These are phyloP conservation scores for Mycogone perniciosa DNA, from an alignment of 2,329 filamentous ascomycete genomes.

Conservation along the genomic window DNA sequence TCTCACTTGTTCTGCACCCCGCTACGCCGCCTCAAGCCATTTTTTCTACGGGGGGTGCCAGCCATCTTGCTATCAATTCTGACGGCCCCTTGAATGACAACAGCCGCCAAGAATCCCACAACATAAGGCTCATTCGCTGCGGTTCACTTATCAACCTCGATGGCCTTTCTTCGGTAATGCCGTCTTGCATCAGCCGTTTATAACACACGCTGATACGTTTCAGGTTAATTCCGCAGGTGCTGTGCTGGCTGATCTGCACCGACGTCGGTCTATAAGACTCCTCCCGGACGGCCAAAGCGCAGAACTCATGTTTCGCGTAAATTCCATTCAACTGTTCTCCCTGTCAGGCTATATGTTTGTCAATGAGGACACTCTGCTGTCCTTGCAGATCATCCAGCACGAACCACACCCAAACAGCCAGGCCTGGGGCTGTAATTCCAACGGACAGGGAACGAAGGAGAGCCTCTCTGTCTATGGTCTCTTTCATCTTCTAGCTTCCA, in stretches of 20 bases:
- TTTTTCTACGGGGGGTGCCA: slow-evolving; percentile 12
- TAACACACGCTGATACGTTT: slow-evolving; percentile 9
- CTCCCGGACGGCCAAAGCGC: slow-evolving; percentile 53
- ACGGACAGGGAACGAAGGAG: slow-evolving; percentile 62
- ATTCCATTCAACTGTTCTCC: slow-evolving; percentile 67
- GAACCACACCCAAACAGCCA: slow-evolving; percentile 80
- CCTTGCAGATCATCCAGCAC: slow-evolving; percentile 77
- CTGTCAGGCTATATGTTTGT: slow-evolving; percentile 65
- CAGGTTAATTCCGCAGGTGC: slow-evolving; percentile 81
- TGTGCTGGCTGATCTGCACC: slow-evolving; percentile 70
- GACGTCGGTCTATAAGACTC: slow-evolving; percentile 51
- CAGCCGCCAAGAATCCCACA: slow-evolving; percentile 39
- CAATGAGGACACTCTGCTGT: slow-evolving; percentile 70
- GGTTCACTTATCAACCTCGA: slow-evolving; percentile 68
- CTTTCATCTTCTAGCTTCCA: slow-evolving; percentile 68
- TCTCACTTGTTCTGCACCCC: background rate
- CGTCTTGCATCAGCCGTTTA: background rate
- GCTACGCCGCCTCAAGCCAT: background rate
- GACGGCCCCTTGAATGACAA: slow-evolving; percentile 36
- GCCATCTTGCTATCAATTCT: slow-evolving; percentile 1
- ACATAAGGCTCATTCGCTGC: slow-evolving; percentile 60
- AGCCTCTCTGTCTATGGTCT: slow-evolving; percentile 78
- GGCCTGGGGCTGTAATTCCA: slow-evolving; percentile 50
- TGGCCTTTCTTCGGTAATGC: slow-evolving; percentile 57
- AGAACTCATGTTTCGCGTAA: slow-evolving; percentile 48